Conservation (phyloP, 2,329 filamentous ascomycete species). For the Talaromyces amestolkiae region DNA sequence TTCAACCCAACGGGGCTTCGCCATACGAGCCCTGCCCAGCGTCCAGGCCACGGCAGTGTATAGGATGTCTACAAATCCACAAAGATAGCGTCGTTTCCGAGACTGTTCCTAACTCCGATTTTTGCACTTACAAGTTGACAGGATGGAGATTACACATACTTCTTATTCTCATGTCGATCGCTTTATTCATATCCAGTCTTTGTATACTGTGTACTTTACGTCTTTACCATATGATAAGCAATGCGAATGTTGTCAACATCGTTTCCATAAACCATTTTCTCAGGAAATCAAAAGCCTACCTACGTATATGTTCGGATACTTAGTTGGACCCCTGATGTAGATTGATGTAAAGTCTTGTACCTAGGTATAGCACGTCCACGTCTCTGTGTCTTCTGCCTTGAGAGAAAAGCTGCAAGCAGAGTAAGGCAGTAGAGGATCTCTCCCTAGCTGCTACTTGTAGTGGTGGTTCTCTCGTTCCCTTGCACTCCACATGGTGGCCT, state of each 20-base stretch:
- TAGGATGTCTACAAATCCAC: neutral
- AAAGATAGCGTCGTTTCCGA: neutral
- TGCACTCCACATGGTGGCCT: too few relatives aligned
- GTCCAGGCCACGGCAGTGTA: neutral
- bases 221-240: slow-evolving; percentile 17
- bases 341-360: too few relatives aligned
- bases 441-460: too few relatives aligned
- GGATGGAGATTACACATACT: neutral
- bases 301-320: too few relatives aligned
- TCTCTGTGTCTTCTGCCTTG: too few relatives aligned
- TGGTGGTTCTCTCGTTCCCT: too few relatives aligned
- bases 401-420: too few relatives aligned
- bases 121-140: neutral
- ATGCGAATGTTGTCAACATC: slow-evolving; percentile 23
- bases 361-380: too few relatives aligned
- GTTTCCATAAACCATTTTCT: neutral
- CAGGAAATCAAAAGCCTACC: too few relatives aligned
- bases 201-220: neutral
- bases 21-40: neutral
- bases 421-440: too few relatives aligned
- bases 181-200: neutral
- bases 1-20: neutral
- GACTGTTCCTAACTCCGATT: neutral
- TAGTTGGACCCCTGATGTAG: too few relatives aligned
- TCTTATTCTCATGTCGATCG: neutral